Percentiles rank a stretch among this genome's conserved stretches.
phyloP scores from a whole-genome alignment of 2,329 filamentous ascomycete species.

The Fusarium multiceps region DNA sequence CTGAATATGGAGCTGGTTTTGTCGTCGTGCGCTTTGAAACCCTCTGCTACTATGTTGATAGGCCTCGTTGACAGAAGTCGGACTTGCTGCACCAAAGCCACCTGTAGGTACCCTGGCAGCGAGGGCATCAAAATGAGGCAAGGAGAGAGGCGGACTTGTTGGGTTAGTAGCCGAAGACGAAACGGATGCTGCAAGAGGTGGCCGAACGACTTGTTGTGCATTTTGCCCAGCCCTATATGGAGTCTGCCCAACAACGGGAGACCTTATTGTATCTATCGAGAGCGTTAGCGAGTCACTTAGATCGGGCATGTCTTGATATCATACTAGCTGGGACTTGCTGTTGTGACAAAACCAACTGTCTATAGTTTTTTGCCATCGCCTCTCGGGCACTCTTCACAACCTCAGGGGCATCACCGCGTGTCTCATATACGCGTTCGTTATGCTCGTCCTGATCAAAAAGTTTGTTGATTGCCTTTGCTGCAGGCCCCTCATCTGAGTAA shows the following conservation, averaged over 20 bases:
- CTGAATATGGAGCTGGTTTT: conserved; percentile 16
- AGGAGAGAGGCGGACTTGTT: conserved; percentile 6
- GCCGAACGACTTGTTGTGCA: conserved; percentile 11
- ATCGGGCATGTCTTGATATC: not conserved
- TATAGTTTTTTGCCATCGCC: conserved; percentile 14
- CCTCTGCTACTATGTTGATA: conserved; percentile 7
- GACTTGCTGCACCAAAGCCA: conserved; percentile 13
- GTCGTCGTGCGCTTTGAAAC: conserved; percentile 11
- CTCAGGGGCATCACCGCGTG: conserved; percentile 17
- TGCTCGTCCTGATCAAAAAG: conserved; percentile 44
- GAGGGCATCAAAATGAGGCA: conserved; percentile 18
- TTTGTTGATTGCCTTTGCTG: conserved; percentile 30
- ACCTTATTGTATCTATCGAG: conserved; percentile 21
- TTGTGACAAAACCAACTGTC: conserved; percentile 19
- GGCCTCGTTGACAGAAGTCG: conserved; percentile 5
- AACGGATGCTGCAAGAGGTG: conserved; percentile 2
- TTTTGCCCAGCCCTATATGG: conserved; percentile 10
- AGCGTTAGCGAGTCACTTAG: conserved; percentile 15
- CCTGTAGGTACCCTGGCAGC: not conserved
- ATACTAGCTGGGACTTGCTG: conserved; percentile 24
- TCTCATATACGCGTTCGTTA: conserved; percentile 35
- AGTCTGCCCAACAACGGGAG: conserved; percentile 20
- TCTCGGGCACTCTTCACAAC: conserved; percentile 15
- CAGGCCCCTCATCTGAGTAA: conserved; percentile 35
- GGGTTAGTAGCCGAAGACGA: conserved; percentile 3